Base-by-base conservation (phyloP, 768 basidiomycete species). In the Termitomyces sp. region DNA sequence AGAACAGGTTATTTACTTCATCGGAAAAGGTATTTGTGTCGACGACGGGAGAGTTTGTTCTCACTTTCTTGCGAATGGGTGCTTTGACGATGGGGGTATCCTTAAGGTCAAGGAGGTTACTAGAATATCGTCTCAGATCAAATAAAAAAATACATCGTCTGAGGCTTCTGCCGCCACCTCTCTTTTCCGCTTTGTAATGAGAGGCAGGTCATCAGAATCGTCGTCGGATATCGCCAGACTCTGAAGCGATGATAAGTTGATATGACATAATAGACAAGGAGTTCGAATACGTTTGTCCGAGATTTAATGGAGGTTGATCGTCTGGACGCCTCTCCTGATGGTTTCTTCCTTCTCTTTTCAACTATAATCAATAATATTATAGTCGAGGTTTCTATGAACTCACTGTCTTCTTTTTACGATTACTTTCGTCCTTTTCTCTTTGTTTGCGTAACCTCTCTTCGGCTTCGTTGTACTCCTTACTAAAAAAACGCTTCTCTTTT, bases 401-500 rank as follows among this genome's bases (percentile, higher is more conserved):
- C 38, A 61, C 60, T 26, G 46, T 55, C 56, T 58, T 68, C 61
- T 62, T 65, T 51, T 50, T 60, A 51, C 55, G 57, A 41, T 65
- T 57, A 41, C 53, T 48, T 57, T 61, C 61, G 46, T 63, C 59
- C 51, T 50, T 66, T 66, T 69, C 67, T 55, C 56, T 63, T 55
- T 65, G 50, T 33, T 49, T 56, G 53, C 63, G 61, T 60, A 54
- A 36, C 50, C 61, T 56, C 58, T 68, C 64, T 59, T 67, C 58
- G 16, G 58, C 65, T 26, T 67, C 59, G 35, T 58, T 62, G 44
- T 66, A 73, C 59, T 76, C 74, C 53, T 62, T 65, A 20, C 67
- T 68, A 62, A 78, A 79, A 30, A 63, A 72, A 14, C 66, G 66
- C 61, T 72, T 79, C 67, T 80, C 77, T 60, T 69, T 71, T 55